Percentiles rank a stretch among this genome's conserved stretches.
Conservation (phyloP, 2,329 filamentous ascomycete species). For the Chalaropsis ovoidea region DNA sequence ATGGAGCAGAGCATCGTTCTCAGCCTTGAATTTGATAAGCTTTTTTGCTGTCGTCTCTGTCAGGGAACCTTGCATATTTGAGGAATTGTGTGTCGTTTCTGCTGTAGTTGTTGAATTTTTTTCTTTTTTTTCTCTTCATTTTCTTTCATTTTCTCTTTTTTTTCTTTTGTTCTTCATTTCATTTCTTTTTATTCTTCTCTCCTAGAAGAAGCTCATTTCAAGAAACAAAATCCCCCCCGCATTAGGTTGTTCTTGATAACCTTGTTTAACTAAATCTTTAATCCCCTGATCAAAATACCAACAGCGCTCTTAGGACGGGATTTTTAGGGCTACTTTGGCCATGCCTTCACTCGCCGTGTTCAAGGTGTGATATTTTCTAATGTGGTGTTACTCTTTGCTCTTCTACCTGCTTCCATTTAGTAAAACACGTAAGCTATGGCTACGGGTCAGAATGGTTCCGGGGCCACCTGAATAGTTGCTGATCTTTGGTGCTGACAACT, state of each 20-base stretch:
- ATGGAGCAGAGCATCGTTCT: not conserved
- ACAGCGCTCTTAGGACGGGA: not conserved
- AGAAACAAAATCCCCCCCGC: not conserved
- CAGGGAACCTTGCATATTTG: not conserved
- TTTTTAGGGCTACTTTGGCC: not conserved
- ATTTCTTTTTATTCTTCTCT: not conserved
- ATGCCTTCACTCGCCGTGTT: no score
- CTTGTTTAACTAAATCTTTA: conserved; percentile 1
- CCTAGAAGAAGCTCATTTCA: not conserved
- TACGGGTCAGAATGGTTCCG: not conserved
- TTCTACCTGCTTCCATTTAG: not conserved
- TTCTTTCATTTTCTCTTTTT: not conserved
- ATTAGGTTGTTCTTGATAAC: not conserved
- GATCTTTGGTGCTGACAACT: conserved; percentile 6
- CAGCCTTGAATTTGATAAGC: conserved; percentile 3
- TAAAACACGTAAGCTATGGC: not conserved
- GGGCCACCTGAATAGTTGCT: not conserved
- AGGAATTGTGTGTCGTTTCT: not conserved
- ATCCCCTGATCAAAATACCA: not conserved
- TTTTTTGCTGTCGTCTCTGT: not conserved
- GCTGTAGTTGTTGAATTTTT: not conserved
- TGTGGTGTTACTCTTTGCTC: no score
- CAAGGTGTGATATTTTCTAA: no score
- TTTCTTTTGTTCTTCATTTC: not conserved
- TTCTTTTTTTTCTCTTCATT: not conserved